Percentiles rank a stretch among this genome's conserved stretches.
These are phyloP conservation scores for Colletotrichum lindemuthianum DNA, from an alignment of 2,329 filamentous ascomycete species.

Conservation along the genomic window DNA sequence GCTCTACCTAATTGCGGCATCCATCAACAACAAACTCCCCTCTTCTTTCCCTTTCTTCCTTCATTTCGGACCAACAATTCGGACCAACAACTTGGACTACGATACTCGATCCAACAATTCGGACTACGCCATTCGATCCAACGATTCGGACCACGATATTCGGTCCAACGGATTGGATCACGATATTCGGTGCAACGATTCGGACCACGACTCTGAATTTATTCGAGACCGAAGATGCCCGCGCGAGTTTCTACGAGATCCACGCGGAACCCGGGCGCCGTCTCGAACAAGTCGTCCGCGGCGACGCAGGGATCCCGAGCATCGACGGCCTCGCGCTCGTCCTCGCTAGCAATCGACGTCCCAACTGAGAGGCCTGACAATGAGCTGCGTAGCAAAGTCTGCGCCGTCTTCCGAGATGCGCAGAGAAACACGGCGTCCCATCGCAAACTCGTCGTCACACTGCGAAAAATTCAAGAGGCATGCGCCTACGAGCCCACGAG, in stretches of 20 bases:
- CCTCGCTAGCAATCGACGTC: constrained; percentile 58
- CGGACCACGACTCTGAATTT: neutral
- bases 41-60: constrained; percentile 20
- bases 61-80: neutral
- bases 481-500: constrained; percentile 74
- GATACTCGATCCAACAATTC: neutral
- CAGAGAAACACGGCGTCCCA: constrained; percentile 92
- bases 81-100: neutral
- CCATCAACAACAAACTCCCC: constrained; percentile 24
- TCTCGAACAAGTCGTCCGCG: constrained; percentile 52
- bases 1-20: constrained; percentile 22
- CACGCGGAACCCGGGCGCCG: constrained; percentile 54
- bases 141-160: constrained; percentile 6
- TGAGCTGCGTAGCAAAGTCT: constrained; percentile 78
- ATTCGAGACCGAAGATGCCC: constrained; percentile 53
- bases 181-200: neutral
- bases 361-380: constrained; percentile 78
- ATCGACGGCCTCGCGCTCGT: constrained; percentile 58
- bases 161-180: neutral
- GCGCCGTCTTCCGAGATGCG: constrained; percentile 79
- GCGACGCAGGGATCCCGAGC: constrained; percentile 51
- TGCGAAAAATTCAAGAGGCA: constrained; percentile 90
- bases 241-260: constrained; percentile 58
- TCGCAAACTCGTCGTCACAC: constrained; percentile 84
- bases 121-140: constrained; percentile 1